Conservation (phyloP, 2,329 filamentous ascomycete species). For the Microdochium paspali region DNA sequence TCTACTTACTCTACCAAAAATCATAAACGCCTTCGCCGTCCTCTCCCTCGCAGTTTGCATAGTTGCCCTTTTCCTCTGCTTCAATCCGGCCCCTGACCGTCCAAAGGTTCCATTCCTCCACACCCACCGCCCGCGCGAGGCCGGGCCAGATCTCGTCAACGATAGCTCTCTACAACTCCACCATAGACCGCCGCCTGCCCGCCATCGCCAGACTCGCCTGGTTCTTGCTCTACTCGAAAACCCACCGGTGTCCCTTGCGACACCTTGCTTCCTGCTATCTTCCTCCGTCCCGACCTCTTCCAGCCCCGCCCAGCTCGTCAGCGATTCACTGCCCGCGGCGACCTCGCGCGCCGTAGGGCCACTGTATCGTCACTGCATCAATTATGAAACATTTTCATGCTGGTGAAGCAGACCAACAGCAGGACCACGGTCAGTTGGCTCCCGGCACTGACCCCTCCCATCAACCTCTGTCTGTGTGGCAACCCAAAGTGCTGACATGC, state of each 20-base stretch:
- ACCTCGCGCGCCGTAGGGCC: not conserved
- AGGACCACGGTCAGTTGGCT: constrained; percentile 31
- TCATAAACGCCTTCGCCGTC: not conserved
- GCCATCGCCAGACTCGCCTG: too few species aligned
- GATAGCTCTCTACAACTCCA: too few species aligned
- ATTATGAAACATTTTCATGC: constrained; percentile 36
- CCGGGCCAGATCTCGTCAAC: too few species aligned
- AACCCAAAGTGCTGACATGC: constrained; percentile 3
- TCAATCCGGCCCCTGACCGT: too few species aligned
- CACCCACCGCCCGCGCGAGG: too few species aligned
- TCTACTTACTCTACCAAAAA: not conserved
- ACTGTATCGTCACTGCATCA: constrained; percentile 11
- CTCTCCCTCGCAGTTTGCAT: not conserved
- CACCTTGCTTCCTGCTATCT: not conserved
- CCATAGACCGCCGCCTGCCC: too few species aligned
- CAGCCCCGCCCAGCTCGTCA: not conserved
- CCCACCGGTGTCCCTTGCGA: not conserved
- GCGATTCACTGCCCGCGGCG: not conserved
- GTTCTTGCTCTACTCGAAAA: too few species aligned
- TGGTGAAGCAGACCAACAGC: constrained; percentile 14
- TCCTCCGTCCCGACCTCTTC: too few species aligned
- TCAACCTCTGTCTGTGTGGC: constrained; percentile 2
- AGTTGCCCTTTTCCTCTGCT: not conserved
- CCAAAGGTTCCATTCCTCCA: too few species aligned
- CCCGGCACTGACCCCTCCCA: constrained; percentile 1